Conservation (phyloP, 768 basidiomycete genomes). For the Russula brevipes region DNA sequence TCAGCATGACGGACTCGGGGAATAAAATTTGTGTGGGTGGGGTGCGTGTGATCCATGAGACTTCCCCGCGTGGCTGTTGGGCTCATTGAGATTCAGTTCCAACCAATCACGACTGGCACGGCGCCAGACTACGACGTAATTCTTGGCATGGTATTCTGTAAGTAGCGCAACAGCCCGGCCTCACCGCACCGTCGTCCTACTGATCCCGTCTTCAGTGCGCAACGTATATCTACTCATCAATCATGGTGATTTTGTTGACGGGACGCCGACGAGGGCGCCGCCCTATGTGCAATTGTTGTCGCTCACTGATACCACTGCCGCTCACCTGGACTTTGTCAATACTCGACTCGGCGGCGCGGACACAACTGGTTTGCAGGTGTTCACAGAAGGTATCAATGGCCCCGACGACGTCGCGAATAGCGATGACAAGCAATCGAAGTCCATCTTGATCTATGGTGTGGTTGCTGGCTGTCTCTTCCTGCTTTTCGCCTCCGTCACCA, state of each 20-base stretch:
- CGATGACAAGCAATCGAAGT: neutral
- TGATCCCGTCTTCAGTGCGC: constrained; percentile 41
- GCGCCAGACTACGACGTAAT: constrained; percentile 57
- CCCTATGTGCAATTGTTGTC: constrained; percentile 65
- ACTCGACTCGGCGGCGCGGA: constrained; percentile 28
- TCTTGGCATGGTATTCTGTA: constrained; percentile 69
- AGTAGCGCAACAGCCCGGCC: constrained; percentile 28
- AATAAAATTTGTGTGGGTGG: constrained; percentile 37
- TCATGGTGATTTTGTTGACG: constrained; percentile 57
- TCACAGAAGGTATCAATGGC: neutral
- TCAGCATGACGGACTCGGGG: constrained; percentile 26
- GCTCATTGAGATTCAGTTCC: constrained; percentile 45
- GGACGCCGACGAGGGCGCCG: constrained; percentile 33
- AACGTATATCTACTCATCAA: constrained; percentile 61
- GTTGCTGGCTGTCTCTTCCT: constrained; percentile 3
- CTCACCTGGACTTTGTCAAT: constrained; percentile 36
- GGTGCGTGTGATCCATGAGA: constrained; percentile 34
- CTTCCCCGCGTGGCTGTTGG: neutral
- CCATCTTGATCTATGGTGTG: neutral
- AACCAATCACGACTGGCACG: constrained; percentile 52
- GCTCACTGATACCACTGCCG: constrained; percentile 43
- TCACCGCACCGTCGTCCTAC: neutral
- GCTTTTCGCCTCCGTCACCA: neutral
- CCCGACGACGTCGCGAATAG: neutral
- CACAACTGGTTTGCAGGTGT: constrained; percentile 11